Base-by-base conservation (phyloP, 1,284 basidiomycete genomes). In the Rugiboletus extremiorientalis region DNA sequence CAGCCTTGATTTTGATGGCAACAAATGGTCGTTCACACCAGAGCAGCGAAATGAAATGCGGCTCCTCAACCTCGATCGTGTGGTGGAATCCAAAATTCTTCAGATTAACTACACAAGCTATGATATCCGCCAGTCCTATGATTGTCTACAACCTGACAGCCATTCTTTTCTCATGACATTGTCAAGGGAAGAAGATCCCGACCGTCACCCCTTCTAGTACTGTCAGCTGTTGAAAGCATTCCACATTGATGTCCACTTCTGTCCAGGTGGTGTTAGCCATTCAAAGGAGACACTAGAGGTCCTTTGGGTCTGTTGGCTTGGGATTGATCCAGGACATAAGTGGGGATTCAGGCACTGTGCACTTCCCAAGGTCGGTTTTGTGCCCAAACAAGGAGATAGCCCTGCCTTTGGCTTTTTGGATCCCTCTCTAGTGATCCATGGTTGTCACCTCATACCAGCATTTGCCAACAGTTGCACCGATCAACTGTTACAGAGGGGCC, bases 81-180 rank as follows among this genome's bases (percentile, higher is more conserved):
- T n/a, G n/a, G n/a, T n/a, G n/a, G n/a, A n/a, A n/a, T n/a, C n/a
- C n/a, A n/a, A n/a, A n/a, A n/a, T n/a, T n/a, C n/a, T n/a, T n/a
- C n/a, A n/a, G n/a, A n/a, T n/a, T n/a, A n/a, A n/a, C n/a, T n/a
- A n/a, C n/a, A n/a, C n/a, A n/a, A n/a, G n/a, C 15, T 56, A 56
- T 5, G 37, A 56, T 14, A 47, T 78, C 15, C 65, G 67, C 1
- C 63, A 69, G 5, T 65, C 59, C 2, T 70, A 75, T 40, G 77
- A 81, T 56, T 66, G 62, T 2, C 57, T 80, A 45, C 77, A 75
- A 49, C 70, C 73, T 1, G 47, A 60, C 2, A 64, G 66, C 2
- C 68, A 71, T 6, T 43, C 23, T 28, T 43, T 67, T 9, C 56
- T 80, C 27, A 77, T 80, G 72, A 59, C 75, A 3, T 55, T 64